Percentiles rank a stretch among this genome's conserved stretches.
Evolutionary conservation across 2,329 filamentous ascomycete genomes (phyloP).

Genomic region (Torrubiella hemipterigena): DNA sequence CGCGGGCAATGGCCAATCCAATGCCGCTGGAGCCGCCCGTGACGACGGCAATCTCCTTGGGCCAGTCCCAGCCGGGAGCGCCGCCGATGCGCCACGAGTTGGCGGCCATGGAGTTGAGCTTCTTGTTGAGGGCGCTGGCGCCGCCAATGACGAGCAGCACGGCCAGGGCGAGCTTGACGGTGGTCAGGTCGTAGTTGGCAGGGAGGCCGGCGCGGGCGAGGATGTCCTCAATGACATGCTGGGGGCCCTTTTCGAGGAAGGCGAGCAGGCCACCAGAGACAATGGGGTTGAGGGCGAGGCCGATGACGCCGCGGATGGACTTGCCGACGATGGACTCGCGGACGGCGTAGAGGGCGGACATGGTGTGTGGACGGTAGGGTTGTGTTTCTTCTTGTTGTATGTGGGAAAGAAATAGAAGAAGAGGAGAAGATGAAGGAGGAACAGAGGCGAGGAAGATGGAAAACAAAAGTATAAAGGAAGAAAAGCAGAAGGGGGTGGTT

Average conservation of each 20-base stretch:
- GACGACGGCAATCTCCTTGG: conserved; percentile 51
- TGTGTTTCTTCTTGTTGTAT: no score
- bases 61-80: conserved; percentile 39
- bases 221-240: background rate
- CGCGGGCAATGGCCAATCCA: conserved; percentile 46
- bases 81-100: background rate
- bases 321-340: no score
- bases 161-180: background rate
- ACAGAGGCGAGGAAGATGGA: no score
- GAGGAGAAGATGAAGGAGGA: no score
- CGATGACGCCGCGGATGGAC: no score
- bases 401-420: no score
- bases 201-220: background rate
- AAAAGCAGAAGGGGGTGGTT: no score
- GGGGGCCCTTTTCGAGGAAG: background rate
- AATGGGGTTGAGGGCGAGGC: background rate
- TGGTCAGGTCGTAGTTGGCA: background rate
- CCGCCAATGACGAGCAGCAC: background rate
- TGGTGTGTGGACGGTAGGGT: no score
- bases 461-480: no score
- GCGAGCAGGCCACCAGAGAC: background rate
- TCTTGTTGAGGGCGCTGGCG: background rate
- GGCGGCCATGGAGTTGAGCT: background rate
- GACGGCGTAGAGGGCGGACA: no score
- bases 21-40: conserved; percentile 61